Evolutionary conservation across 305 asterid genomes (phyloP).

Genomic region (Fraxinus velutina): DNA sequence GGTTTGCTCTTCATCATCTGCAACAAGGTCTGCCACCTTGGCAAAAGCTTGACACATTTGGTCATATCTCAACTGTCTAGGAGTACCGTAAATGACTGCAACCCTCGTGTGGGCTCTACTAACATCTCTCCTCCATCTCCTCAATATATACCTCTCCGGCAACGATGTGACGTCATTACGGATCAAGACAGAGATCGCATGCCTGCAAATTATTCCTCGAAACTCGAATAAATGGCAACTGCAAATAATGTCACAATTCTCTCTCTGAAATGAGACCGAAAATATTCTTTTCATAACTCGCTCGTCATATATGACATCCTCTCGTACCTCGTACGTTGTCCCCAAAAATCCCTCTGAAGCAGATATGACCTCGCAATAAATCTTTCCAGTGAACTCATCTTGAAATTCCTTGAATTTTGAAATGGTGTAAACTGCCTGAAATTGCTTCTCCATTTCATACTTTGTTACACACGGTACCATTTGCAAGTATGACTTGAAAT

Average conservation of each 20-base stretch:
- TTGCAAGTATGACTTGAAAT: neutral
- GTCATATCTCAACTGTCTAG: neutral
- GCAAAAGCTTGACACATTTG: neutral
- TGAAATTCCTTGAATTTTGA: neutral
- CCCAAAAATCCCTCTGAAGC: neutral
- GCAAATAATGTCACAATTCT: neutral
- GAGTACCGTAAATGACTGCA: neutral
- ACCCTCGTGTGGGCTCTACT: neutral
- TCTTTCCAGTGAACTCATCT: neutral
- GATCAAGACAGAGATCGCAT: neutral
- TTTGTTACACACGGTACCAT: neutral
- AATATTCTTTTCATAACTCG: neutral
- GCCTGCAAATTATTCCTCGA: neutral
- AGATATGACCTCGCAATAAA: neutral
- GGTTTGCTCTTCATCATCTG: neutral
- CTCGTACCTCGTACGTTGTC: neutral
- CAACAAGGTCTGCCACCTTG: neutral
- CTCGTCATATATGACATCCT: neutral
- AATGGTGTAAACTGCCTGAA: neutral
- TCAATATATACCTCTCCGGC: neutral
- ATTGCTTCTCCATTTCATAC: neutral
- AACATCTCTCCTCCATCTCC: neutral
- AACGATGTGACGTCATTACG: neutral
- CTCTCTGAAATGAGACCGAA: neutral
- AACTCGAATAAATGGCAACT: neutral